A percentile compares a stretch with the other conserved stretches of the same genome.
These are phyloP conservation scores for Crithidia expoeki DNA, from an alignment of 208 protist genomes.

Conservation along the genomic window DNA sequence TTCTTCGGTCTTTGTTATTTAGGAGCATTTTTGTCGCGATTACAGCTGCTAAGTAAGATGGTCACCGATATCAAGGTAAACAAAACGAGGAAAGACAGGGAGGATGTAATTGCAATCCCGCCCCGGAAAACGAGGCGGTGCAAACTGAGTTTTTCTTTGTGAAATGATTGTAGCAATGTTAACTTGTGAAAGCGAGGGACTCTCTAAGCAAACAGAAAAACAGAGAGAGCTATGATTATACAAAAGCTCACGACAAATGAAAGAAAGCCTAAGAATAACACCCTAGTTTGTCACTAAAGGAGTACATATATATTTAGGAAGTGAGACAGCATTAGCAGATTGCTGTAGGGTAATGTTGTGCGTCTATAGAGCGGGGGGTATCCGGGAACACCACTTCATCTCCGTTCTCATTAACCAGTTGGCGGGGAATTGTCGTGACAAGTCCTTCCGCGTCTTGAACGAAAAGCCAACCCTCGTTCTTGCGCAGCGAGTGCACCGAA, in stretches of 20 bases:
- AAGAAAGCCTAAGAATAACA: not conserved
- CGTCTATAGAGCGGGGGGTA: not conserved
- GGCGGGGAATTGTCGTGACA: conserved; percentile 37
- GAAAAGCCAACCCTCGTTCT: conserved; percentile 50
- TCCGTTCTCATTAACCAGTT: conserved; percentile 24
- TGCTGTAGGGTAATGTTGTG: not conserved
- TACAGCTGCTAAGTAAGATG: not conserved
- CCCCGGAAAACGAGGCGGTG: not conserved
- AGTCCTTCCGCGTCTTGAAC: conserved; percentile 41
- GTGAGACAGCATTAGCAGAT: conserved; percentile 6
- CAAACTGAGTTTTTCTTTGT: not conserved
- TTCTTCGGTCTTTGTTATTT: not conserved
- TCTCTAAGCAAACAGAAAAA: not conserved
- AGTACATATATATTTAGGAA: too few species aligned
- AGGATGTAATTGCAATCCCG: not conserved
- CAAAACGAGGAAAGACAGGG: not conserved
- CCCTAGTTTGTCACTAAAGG: not conserved
- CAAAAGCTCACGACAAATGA: conserved; percentile 1
- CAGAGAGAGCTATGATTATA: not conserved
- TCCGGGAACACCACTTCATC: conserved; percentile 20
- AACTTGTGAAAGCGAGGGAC: not conserved
- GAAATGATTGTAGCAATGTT: not conserved
- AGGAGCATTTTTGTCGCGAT: not conserved
- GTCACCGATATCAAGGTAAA: not conserved
- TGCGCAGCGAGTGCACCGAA: conserved; percentile 41